Percentiles rank a stretch among this genome's conserved stretches.
Evolutionary conservation across 2,329 filamentous ascomycete species (phyloP).

Genomic region (Fonsecaea nubica): DNA sequence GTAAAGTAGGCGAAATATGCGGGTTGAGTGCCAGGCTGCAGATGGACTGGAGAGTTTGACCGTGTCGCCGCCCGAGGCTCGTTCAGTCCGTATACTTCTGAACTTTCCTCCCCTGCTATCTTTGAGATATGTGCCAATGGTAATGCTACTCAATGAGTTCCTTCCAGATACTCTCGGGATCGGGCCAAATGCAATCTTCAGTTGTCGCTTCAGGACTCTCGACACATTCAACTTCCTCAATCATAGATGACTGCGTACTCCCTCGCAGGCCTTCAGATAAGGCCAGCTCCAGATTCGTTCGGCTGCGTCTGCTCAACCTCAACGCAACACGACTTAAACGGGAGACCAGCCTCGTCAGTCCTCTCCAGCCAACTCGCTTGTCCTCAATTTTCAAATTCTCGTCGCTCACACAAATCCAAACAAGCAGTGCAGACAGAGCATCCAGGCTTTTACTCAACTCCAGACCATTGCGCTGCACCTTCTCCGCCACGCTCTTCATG

Average conservation of each 20-base stretch:
- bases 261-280: not conserved
- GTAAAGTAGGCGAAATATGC: too few species aligned
- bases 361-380: not conserved
- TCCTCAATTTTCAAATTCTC: not conserved
- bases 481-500: not conserved
- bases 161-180: not conserved
- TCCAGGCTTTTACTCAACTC: not conserved
- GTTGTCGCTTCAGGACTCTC: not conserved
- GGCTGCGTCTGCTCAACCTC: not conserved
- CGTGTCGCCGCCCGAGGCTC: too few species aligned
- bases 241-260: not conserved
- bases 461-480: not conserved
- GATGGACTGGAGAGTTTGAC: too few species aligned
- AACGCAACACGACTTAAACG: not conserved
- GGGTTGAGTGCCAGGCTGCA: too few species aligned
- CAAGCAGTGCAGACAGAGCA: not conserved
- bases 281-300: not conserved
- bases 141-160: not conserved
- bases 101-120: not conserved
- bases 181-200: not conserved
- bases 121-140: not conserved
- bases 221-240: not conserved
- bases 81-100: too few species aligned
- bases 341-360: conserved; percentile 1
- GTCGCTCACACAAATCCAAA: not conserved